These are phyloP conservation scores for Cerrena zonata DNA, from an alignment of 1,284 basidiomycete genomes.

Conservation along the genomic window DNA sequence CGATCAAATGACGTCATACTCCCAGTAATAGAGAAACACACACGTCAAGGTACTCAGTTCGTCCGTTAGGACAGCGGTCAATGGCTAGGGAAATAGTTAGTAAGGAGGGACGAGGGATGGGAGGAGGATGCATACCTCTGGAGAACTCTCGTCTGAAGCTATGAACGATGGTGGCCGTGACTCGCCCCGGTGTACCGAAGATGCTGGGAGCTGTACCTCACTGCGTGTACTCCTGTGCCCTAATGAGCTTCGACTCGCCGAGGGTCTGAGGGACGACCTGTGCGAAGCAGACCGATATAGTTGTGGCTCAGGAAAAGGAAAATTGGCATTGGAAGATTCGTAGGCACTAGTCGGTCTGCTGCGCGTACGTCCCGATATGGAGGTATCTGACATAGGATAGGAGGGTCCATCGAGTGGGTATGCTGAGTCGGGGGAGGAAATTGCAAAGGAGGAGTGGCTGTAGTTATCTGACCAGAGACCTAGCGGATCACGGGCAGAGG, in stretches of 20 bases:
- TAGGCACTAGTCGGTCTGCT: constrained; percentile 37
- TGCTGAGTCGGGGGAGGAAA: constrained; percentile 16
- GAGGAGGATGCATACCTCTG: constrained; percentile 21
- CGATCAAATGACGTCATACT: constrained; percentile 5
- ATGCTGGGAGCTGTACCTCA: constrained; percentile 26
- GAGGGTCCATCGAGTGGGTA: constrained; percentile 18
- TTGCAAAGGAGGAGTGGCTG: constrained; percentile 14
- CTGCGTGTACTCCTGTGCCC: constrained; percentile 39
- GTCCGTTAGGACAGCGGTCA: constrained; percentile 32
- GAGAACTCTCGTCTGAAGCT: constrained; percentile 20
- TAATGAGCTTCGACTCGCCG: constrained; percentile 14
- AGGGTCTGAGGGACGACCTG: constrained; percentile 28
- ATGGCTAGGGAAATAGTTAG: constrained; percentile 19
- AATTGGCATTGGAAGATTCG: constrained; percentile 23
- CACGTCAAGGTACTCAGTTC: constrained; percentile 54
- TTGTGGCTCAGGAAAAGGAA: constrained; percentile 49
- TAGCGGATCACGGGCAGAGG: constrained; percentile 20
- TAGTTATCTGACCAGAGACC: constrained; percentile 28
- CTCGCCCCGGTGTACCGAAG: constrained; percentile 14
- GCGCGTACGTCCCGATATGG: constrained; percentile 24
- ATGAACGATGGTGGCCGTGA: constrained; percentile 27
- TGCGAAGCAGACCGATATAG: constrained; percentile 46
- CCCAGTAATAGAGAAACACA: constrained; percentile 25
- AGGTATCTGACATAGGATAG: constrained; percentile 24
- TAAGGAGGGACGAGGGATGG: not conserved